phyloP scores from a whole-genome alignment of 257 asterid genomes.

The Sherardia arvensis region DNA sequence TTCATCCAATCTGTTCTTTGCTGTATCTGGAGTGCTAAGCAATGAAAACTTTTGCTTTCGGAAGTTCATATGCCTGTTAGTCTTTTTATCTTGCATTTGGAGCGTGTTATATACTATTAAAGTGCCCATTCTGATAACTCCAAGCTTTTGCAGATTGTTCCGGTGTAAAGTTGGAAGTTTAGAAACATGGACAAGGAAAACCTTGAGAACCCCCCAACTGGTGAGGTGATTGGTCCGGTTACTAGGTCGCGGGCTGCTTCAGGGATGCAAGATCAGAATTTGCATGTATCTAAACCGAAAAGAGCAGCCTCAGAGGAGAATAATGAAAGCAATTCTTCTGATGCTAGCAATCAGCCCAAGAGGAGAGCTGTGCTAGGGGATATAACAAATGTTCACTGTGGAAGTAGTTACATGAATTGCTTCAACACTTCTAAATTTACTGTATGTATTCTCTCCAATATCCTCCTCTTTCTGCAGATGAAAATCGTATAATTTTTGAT shows the following conservation, averaged over 20 bases:
- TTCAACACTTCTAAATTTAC: constrained; percentile 6
- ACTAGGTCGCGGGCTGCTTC: constrained; percentile 11
- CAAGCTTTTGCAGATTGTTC: neutral
- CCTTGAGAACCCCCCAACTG: constrained; percentile 7
- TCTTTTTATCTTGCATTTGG: neutral
- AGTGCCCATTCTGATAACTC: neutral
- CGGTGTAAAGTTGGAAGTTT: constrained; percentile 6
- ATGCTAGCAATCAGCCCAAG: constrained; percentile 7
- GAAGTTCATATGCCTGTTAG: neutral
- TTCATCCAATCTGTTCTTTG: neutral
- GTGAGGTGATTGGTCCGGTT: neutral
- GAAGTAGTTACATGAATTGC: neutral
- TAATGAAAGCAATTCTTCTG: neutral
- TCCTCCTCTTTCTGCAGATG: neutral
- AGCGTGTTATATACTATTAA: neutral
- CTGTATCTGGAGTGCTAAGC: neutral
- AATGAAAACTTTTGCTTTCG: neutral
- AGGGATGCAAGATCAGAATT: neutral
- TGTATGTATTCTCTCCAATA: constrained; percentile 1
- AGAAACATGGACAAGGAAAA: constrained; percentile 16
- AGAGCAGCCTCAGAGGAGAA: constrained; percentile 8
- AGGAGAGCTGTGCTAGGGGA: constrained; percentile 10
- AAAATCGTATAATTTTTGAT: neutral
- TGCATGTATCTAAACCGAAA: neutral
- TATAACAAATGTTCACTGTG: constrained; percentile 12